phyloP scores from a whole-genome alignment of 1,284 basidiomycete species.

The Rhizopogon hawkerae region DNA sequence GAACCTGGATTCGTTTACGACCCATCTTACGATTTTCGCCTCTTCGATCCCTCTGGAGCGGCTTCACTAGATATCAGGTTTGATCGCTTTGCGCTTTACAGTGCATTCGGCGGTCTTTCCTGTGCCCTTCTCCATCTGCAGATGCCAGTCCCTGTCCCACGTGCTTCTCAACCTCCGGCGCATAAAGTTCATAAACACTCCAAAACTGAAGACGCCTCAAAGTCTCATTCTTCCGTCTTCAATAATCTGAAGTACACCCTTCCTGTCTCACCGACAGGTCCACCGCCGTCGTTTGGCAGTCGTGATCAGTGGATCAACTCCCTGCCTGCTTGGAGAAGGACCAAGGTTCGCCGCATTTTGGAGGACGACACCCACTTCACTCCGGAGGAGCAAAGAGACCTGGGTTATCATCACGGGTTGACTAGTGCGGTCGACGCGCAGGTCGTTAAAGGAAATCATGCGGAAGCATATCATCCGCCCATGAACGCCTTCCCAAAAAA shows the following conservation, averaged over 20 bases:
- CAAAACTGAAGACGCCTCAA: conserved; percentile 34
- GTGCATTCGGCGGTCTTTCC: conserved; percentile 35
- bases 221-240: conserved; percentile 34
- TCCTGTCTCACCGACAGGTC: conserved; percentile 49
- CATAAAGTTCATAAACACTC: conserved; percentile 55
- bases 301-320: conserved; percentile 67
- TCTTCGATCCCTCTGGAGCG: conserved; percentile 24
- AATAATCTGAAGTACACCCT: conserved; percentile 46
- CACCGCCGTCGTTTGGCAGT: conserved; percentile 52
- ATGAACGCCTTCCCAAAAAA: conserved; percentile 31
- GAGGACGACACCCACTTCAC: conserved; percentile 37
- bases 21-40: conserved; percentile 32
- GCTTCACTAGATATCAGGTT: conserved; percentile 29
- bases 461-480: conserved; percentile 78
- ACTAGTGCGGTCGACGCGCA: conserved; percentile 56
- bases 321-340: conserved; percentile 59
- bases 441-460: conserved; percentile 75
- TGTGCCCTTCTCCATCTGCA: conserved; percentile 35
- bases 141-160: conserved; percentile 78
- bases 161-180: conserved; percentile 43
- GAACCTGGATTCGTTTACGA: conserved; percentile 53
- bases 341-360: conserved; percentile 56
- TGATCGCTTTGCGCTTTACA: conserved; percentile 29
- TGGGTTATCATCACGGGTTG: conserved; percentile 69
- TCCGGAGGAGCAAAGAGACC: conserved; percentile 15